A percentile compares a stretch with the other conserved stretches of the same genome.
phyloP scores from a whole-genome alignment of 371 early-diverging fungal genomes.

The Rhizopus stolonifer region DNA sequence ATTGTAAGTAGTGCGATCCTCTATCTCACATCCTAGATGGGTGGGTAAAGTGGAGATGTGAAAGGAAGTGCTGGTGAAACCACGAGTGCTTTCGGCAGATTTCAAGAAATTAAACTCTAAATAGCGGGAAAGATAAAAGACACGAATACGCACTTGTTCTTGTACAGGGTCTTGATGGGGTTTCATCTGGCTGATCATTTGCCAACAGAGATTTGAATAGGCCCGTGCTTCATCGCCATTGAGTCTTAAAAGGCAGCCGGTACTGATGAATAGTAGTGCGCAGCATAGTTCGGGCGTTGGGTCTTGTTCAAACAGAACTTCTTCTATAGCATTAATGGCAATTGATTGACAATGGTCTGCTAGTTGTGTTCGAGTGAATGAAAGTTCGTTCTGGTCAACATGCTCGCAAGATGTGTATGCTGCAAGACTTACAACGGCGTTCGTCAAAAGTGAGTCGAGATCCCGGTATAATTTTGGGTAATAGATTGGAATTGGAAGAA shows the following conservation, averaged over 20 bases:
- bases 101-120: constrained; percentile 28
- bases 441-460: constrained; percentile 22
- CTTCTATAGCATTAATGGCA: constrained; percentile 22
- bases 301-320: constrained; percentile 25
- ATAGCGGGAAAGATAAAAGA: constrained; percentile 29
- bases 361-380: constrained; percentile 18
- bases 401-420: constrained; percentile 26
- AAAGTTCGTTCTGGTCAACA: constrained; percentile 5
- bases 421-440: constrained; percentile 19
- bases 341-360: constrained; percentile 16
- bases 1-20: constrained; percentile 5
- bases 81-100: constrained; percentile 17
- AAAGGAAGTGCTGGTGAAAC: constrained; percentile 14
- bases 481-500: constrained; percentile 21
- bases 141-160: constrained; percentile 32
- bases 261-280: constrained; percentile 17
- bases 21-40: constrained; percentile 19
- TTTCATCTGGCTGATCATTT: constrained; percentile 26
- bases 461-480: constrained; percentile 13
- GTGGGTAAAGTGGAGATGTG: constrained; percentile 21
- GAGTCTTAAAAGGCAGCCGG: constrained; percentile 5
- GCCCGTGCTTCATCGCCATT: constrained; percentile 26
- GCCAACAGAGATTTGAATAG: constrained; percentile 34
- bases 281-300: constrained; percentile 21
- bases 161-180: constrained; percentile 6